Conservation (phyloP, 2,329 filamentous ascomycete species). For the Epichloe brachyelytri region DNA sequence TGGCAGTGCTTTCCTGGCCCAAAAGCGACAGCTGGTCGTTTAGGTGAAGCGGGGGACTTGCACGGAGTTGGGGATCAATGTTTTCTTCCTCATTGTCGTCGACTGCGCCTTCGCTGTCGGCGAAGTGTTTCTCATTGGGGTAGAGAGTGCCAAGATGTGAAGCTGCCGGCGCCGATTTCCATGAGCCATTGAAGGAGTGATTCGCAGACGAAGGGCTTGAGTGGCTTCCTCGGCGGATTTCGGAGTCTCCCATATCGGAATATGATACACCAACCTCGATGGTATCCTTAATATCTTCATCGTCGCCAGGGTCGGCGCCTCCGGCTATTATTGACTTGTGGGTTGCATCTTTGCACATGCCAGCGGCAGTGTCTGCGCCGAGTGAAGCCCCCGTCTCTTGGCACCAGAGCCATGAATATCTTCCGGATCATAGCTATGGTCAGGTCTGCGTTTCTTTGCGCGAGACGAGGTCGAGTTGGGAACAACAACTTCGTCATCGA, state of each 20-base stretch:
- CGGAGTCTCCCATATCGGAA: slow-evolving; percentile 20
- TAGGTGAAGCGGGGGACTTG: slow-evolving; percentile 1
- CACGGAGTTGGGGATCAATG: slow-evolving; percentile 6
- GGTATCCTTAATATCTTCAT: slow-evolving; percentile 42
- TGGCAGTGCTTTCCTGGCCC: background rate
- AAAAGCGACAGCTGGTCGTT: background rate
- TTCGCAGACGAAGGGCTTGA: slow-evolving; percentile 19
- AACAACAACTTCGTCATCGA: slow-evolving; percentile 32
- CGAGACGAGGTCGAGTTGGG: slow-evolving; percentile 23
- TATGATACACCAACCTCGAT: slow-evolving; percentile 39
- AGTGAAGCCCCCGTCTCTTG: slow-evolving; percentile 25
- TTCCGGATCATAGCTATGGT: slow-evolving; percentile 22
- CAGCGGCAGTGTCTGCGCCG: slow-evolving; percentile 22
- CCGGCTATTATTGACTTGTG: slow-evolving; percentile 24
- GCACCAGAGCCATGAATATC: slow-evolving; percentile 15
- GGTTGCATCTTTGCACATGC: slow-evolving; percentile 27
- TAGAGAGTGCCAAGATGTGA: background rate
- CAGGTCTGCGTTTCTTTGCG: slow-evolving; percentile 24
- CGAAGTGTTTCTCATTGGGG: background rate
- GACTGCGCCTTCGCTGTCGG: background rate
- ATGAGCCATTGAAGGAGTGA: slow-evolving; percentile 10
- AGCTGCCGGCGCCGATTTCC: slow-evolving; percentile 9
- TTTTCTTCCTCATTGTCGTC: background rate
- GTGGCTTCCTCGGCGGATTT: slow-evolving; percentile 12
- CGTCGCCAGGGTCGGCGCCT: slow-evolving; percentile 22